Conservation (phyloP, 1,284 basidiomycete genomes). For the Boletus mariae region DNA sequence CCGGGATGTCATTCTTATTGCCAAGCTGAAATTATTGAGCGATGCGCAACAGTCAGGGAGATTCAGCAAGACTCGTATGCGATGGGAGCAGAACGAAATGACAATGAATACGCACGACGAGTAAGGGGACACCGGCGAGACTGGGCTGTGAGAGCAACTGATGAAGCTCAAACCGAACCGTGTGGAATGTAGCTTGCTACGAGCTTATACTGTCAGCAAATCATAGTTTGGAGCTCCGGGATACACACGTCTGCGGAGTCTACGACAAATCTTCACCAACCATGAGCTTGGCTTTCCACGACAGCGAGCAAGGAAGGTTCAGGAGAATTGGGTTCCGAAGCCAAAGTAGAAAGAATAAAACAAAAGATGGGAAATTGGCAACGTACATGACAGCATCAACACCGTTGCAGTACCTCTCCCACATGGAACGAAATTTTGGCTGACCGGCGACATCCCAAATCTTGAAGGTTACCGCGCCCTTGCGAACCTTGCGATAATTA, state of each 20-base stretch:
- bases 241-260: conserved; percentile 79
- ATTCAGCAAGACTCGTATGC: not conserved
- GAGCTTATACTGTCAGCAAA: conserved; percentile 8
- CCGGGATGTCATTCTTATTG: conserved; percentile 91
- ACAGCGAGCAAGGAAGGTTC: conserved; percentile 10
- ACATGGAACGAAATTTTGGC: conserved; percentile 89
- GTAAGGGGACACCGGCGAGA: conserved; percentile 77
- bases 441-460: conserved; percentile 97
- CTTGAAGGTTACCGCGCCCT: conserved; percentile 88
- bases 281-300: conserved; percentile 8
- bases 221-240: not conserved
- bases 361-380: not conserved
- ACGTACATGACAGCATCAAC: conserved; percentile 91
- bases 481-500: conserved; percentile 81
- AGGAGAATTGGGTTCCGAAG: not conserved
- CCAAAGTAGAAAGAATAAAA: not conserved
- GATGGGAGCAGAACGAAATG: not conserved
- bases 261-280: conserved; percentile 73
- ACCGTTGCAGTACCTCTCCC: conserved; percentile 95
- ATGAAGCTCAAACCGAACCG: conserved; percentile 87
- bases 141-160: conserved; percentile 75
- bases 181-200: conserved; percentile 77
- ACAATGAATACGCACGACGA: conserved; percentile 59
- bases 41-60: not conserved
- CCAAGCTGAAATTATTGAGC: conserved; percentile 56